phyloP scores from a whole-genome alignment of 441 rosid genomes.

The Adansonia gregorii region DNA sequence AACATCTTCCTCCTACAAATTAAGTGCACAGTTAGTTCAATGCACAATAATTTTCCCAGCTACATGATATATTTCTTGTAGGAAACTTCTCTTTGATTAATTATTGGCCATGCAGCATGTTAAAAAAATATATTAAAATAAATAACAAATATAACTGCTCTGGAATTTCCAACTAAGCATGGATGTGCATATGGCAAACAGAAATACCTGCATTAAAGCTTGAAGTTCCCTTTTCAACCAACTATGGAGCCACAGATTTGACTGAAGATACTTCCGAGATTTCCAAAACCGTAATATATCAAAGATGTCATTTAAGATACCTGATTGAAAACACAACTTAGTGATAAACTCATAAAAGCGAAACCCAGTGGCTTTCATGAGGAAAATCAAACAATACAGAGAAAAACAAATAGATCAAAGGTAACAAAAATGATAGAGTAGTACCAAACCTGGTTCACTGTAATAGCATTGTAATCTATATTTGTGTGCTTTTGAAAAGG shows the following conservation, averaged over 20 bases:
- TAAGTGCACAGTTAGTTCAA: neutral
- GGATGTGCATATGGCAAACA: neutral
- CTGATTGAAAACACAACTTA: constrained; percentile 47
- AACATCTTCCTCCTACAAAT: constrained; percentile 76
- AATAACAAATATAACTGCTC: neutral
- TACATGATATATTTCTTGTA: neutral
- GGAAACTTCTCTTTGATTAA: constrained; percentile 2
- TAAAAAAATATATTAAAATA: neutral
- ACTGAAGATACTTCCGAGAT: constrained; percentile 57
- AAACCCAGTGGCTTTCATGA: constrained; percentile 19
- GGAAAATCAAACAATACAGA: constrained; percentile 7
- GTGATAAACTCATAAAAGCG: constrained; percentile 26
- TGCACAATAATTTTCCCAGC: neutral
- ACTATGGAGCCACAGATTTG: constrained; percentile 62
- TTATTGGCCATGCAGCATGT: neutral
- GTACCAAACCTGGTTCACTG: constrained; percentile 59
- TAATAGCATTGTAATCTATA: constrained; percentile 69
- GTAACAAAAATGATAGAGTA: constrained; percentile 25
- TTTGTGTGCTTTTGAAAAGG: constrained; percentile 61
- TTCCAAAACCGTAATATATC: constrained; percentile 70
- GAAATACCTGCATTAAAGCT: constrained; percentile 76
- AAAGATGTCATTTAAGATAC: constrained; percentile 52
- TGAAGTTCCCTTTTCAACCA: constrained; percentile 93
- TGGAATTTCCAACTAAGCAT: neutral
- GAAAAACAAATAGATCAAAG: constrained; percentile 16